phyloP scores from a whole-genome alignment of 306 rosid genomes.

The Quercus gilva region DNA sequence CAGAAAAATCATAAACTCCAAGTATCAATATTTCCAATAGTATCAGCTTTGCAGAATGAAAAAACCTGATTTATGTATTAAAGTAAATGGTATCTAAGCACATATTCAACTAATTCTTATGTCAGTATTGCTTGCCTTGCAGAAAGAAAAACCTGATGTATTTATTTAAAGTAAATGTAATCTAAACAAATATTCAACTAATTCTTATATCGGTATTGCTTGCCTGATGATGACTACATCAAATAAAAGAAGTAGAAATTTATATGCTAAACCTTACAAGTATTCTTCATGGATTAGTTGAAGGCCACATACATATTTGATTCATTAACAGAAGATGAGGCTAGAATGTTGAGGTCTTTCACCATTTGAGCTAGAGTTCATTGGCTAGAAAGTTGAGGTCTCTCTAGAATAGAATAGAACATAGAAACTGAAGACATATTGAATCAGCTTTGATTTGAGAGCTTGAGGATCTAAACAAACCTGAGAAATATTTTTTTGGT shows the following conservation, averaged over 20 bases:
- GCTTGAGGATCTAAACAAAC: conserved; percentile 32
- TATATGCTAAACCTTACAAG: not conserved
- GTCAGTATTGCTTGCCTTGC: not conserved
- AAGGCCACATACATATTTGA: not conserved
- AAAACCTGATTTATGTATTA: not conserved
- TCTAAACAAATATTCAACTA: not conserved
- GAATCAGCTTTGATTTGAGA: not conserved
- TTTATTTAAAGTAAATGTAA: not conserved
- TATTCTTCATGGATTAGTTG: not conserved
- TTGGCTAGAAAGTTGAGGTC: not conserved
- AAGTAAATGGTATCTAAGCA: not conserved
- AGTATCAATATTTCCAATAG: not conserved
- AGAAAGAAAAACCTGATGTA: not conserved
- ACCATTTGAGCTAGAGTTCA: too few species aligned
- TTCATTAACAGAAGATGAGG: not conserved
- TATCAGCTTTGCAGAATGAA: not conserved
- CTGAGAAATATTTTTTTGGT: conserved; percentile 58
- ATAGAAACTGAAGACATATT: not conserved
- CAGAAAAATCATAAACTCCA: not conserved
- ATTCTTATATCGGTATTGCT: not conserved
- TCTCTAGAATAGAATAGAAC: not conserved
- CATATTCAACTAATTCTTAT: not conserved
- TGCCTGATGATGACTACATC: not conserved
- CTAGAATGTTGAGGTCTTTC: not conserved
- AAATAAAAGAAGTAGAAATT: conserved; percentile 10